These are phyloP conservation scores for Syncephalastrum monosporum DNA, from an alignment of 371 early-diverging fungal species.

Conservation along the genomic window DNA sequence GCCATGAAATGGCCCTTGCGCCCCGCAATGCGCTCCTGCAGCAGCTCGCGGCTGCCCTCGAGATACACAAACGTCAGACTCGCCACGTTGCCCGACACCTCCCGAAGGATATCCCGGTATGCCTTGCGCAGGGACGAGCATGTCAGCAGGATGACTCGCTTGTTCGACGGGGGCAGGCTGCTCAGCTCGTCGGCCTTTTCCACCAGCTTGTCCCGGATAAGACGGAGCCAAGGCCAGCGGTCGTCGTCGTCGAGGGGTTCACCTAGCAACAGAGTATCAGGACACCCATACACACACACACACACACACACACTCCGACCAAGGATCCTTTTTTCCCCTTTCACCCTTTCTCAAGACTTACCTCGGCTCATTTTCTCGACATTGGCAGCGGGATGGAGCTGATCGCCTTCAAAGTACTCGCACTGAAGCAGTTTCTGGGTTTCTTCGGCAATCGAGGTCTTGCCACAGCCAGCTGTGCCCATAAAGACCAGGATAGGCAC, in stretches of 20 bases:
- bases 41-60: constrained; percentile 46
- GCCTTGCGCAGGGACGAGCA: constrained; percentile 64
- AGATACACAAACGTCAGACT: constrained; percentile 60
- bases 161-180: constrained; percentile 3
- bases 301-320: neutral
- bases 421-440: constrained; percentile 42
- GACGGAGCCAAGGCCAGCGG: constrained; percentile 64
- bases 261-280: constrained; percentile 21
- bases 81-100: constrained; percentile 27
- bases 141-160: constrained; percentile 47
- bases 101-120: constrained; percentile 61
- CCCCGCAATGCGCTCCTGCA: constrained; percentile 41
- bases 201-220: constrained; percentile 32
- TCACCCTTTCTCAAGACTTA: constrained; percentile 10
- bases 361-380: constrained; percentile 62
- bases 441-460: constrained; percentile 51
- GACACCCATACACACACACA: no score
- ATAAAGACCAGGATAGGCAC: constrained; percentile 35
- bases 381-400: constrained; percentile 56
- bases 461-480: constrained; percentile 70
- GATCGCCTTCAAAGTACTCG: constrained; percentile 63
- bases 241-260: constrained; percentile 63
- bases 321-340: neutral
- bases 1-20: constrained; percentile 61
- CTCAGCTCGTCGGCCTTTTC: constrained; percentile 13